Evolutionary conservation across 2,329 filamentous ascomycete species (phyloP), one percentile per base, ranked within the genome.

Genomic region (Aspergillus proliferans): DNA sequence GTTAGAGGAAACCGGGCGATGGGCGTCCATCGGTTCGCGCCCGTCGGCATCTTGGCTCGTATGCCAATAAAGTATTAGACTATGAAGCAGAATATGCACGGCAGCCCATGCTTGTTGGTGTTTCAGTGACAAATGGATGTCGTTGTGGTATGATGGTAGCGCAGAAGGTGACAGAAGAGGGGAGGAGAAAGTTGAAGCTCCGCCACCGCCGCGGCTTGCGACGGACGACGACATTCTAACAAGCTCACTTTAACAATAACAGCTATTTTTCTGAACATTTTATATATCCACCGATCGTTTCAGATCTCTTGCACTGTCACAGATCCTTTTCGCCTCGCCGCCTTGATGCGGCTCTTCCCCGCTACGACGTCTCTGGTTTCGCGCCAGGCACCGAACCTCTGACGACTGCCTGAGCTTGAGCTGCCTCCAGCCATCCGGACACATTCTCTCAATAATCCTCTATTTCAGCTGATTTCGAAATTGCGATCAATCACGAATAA

Each of bases 291-390:
- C 10, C 9, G 26, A 12, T 30, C 26, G 26, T 30, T 30, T 30
- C 10, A 12, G 10, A 12, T 30, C 26, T 30, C 4, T 10, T 3
- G 26, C 7, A 30, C 26, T 30, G 26, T 30, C 26, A 5, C 26
- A 28, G 26, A 10, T 12, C 10, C 34, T 40, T 22, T 41, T 51
- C 28, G 45, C 36, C 24, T 43, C 26, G 18, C 45, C 54, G 56
- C 54, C 53, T 63, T 57, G 47, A 63, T 63, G 62, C 55, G 50
- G 52, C 49, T 47, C 50, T 22, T 48, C 46, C 49, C 48, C 44
- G 44, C 47, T 19, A 52, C 48, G 34, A 50, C 49, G 41, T 15
- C 38, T 18, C 53, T 56, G 52, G 48, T 52, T 52, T 57, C 43
- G 42, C 40, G 43, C 54, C 51, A 54, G 50, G 44, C 44, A 45